Base-by-base conservation (phyloP, 1,139 yeast species). In the Nematodospora anomalae region DNA sequence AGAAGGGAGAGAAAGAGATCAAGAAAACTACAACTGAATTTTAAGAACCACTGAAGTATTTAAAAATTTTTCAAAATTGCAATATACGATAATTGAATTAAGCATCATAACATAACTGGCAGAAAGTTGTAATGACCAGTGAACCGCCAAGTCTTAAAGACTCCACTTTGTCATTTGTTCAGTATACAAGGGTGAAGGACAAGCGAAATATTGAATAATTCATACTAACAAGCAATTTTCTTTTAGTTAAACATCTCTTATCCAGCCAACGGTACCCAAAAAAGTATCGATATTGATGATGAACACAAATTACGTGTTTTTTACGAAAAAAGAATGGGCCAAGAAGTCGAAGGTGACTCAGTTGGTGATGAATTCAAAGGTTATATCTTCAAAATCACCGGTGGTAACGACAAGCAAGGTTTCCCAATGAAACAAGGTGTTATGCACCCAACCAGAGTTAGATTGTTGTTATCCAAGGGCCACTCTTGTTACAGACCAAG, bases 351-450 rank as follows among this genome's bases (percentile, higher is more conserved):
- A 67, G 98, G 97, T 75, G 98, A 92, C 77, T 75, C 88, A 55
- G 85, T 92, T 62, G 95, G 96, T 66, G 98, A 94, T 64, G 97
- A 90, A 78, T 90, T 90, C 94, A 90, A 89, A 78, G 98, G 98
- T 66, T 92, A 92, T 90, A 74, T 89, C 69, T 90, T 92, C 87
- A 92, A 83, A 81, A 90, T 92, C 74, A 78, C 97, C 60, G 98
- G 98, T 70, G 98, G 98, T 84, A 94, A 94, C 86, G 98, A 92
- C 80, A 92, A 92, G 80, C 98, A 92, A 81, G 98, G 98, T 80
- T 94, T 92, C 96, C 97, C 98, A 78, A 92, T 94, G 98, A 92
- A 90, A 77, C 98, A 92, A 79, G 97, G 97, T 83, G 98, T 92
- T 56, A 80, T 92, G 83, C 95, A 88, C 80, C 97, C 98, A 76